Percentiles rank a stretch among this genome's conserved stretches.
Evolutionary conservation across 2,329 filamentous ascomycete species (phyloP).

Genomic region (Aureobasidium pullulans): DNA sequence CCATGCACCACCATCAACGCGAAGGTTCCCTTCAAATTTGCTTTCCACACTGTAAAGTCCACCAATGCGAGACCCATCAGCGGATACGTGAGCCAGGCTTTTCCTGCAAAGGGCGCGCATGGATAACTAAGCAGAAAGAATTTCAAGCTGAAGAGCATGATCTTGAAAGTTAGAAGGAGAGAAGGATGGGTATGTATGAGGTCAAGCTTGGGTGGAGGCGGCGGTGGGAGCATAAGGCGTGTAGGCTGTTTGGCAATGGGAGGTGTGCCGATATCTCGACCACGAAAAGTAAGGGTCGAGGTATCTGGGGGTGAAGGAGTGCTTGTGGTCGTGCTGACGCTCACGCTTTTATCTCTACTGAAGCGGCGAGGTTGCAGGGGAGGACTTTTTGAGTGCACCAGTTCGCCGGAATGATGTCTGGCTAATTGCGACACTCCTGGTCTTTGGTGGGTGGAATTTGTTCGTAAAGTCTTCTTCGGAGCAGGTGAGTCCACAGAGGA

Average conservation of each 20-base stretch:
- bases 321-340: neutral
- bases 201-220: constrained; percentile 24
- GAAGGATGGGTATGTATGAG: constrained; percentile 29
- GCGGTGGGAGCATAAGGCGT: constrained; percentile 30
- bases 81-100: constrained; percentile 56
- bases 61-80: constrained; percentile 61
- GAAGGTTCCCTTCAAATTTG: constrained; percentile 31
- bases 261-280: neutral
- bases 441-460: constrained; percentile 18
- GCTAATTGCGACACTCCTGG: constrained; percentile 13
- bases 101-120: constrained; percentile 66
- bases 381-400: neutral
- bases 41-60: constrained; percentile 46
- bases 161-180: constrained; percentile 35
- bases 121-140: constrained; percentile 56
- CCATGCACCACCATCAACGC: constrained; percentile 42
- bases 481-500: constrained; percentile 36
- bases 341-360: constrained; percentile 1
- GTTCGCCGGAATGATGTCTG: neutral
- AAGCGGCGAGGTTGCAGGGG: neutral
- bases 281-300: constrained; percentile 14
- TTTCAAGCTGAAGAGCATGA: constrained; percentile 62
- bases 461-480: constrained; percentile 19
- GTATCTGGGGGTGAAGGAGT: constrained; percentile 10
- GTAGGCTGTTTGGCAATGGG: constrained; percentile 22